Evolutionary conservation across 2,329 filamentous ascomycete genomes (phyloP), one percentile per base, ranked within the genome.

Genomic region (Colletotrichum musicola): DNA sequence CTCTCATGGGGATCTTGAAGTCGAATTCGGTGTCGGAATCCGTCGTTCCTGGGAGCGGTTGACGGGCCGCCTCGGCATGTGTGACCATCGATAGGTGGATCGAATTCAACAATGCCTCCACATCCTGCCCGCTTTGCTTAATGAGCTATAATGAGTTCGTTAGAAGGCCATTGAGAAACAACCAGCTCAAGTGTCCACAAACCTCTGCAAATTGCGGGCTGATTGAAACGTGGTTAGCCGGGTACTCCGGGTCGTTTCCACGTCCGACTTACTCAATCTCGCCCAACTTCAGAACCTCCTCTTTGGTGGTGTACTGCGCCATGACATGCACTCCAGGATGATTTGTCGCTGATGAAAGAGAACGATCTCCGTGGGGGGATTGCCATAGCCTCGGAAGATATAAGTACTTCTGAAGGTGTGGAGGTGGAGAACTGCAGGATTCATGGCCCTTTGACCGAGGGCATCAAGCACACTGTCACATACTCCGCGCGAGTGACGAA

Each of bases 1-100:
- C 67, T 42, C 67, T 60, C 30, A 62, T 62, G 4, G 62, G 62
- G n/a, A 69, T 58, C 18, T 58, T 54, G 50, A 59, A 47, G n/a
- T 64, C 62, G 44, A 56, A 57, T 25, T 69, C 66, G 3, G n/a
- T 18, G 10, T 61, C 62, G 12, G 62, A 38, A 30, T 59, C 38
- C 38, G 18, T 18, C 6, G 65, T 63, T 16, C 53, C 40, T 7
- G 64, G 60, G 3, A 51, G 40, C 16, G 60, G 38, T n/a, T 68
- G 47, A 1, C 44, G 27, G 22, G 65, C 38, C 20, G 27, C 47
- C 9, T 54, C 30, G 22, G 54, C 59, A 38, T 51, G 47, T 9
- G 25, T 38, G 12, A 68, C 30, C 46, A 64, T 64, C 2, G 38
- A 20, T 9, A 30, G n/a, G 25, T 47, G 56, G 20, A 40, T 22